Evolutionary conservation across 1,284 basidiomycete genomes (phyloP).

Genomic region (Irpex sp.): DNA sequence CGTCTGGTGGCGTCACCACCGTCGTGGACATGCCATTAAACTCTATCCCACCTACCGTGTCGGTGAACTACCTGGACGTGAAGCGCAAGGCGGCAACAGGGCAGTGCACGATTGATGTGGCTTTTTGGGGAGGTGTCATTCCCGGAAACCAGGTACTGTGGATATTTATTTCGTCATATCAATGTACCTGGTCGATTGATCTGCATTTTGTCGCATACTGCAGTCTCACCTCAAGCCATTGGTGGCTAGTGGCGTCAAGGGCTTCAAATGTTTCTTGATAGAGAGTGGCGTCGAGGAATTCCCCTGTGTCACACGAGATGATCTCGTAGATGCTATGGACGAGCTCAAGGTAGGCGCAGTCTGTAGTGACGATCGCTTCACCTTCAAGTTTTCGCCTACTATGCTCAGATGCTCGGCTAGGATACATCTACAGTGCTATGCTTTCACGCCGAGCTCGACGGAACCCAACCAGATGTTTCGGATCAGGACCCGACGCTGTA

Average conservation of each 20-base stretch:
- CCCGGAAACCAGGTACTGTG: constrained; percentile 74
- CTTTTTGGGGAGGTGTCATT: constrained; percentile 93
- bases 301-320: constrained; percentile 74
- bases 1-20: constrained; percentile 88
- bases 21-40: constrained; percentile 96
- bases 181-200: not conserved
- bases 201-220: not conserved
- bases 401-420: constrained; percentile 32
- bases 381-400: too few relatives aligned
- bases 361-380: too few relatives aligned
- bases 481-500: constrained; percentile 55
- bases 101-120: constrained; percentile 83
- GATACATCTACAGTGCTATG: constrained; percentile 66
- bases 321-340: constrained; percentile 70
- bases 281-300: constrained; percentile 95
- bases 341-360: constrained; percentile 56
- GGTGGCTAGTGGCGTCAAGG: constrained; percentile 77
- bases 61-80: constrained; percentile 63
- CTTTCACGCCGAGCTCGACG: constrained; percentile 88
- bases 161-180: not conserved
- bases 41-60: constrained; percentile 92
- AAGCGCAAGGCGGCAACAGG: constrained; percentile 71
- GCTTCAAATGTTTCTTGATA: constrained; percentile 95
- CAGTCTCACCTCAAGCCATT: constrained; percentile 68
- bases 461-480: constrained; percentile 5